Percentiles rank a stretch among this genome's conserved stretches.
These are phyloP conservation scores for Silene vulgaris DNA, from an alignment of 179 eudicot species.

Conservation along the genomic window DNA sequence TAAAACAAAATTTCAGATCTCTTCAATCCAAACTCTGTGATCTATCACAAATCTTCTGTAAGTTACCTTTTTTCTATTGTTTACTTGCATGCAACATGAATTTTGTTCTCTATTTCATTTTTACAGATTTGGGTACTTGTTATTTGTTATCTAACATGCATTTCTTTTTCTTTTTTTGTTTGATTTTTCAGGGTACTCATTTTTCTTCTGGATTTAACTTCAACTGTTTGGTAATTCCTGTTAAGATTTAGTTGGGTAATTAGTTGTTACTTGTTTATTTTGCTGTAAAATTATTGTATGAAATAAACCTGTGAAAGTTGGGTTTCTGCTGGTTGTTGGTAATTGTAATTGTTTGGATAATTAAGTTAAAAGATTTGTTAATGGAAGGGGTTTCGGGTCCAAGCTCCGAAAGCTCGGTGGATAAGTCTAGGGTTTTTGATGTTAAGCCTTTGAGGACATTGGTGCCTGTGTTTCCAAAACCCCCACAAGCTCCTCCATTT, in stretches of 20 bases:
- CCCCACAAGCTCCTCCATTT: conserved; percentile 39
- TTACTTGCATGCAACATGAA: background rate
- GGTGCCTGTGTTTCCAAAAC: conserved; percentile 35
- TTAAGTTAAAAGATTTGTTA: background rate
- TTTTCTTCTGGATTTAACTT: background rate
- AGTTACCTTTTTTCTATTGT: background rate
- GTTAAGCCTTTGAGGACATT: conserved; percentile 36
- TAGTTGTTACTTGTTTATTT: background rate
- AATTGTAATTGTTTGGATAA: conserved; percentile 2
- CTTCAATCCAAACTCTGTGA: background rate
- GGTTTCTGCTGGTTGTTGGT: background rate
- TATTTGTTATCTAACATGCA: conserved; percentile 1
- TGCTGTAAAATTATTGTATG: background rate
- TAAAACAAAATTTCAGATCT: conserved; percentile 17
- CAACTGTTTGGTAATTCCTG: background rate
- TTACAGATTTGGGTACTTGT: background rate
- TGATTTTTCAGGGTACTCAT: conserved; percentile 12
- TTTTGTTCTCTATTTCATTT: background rate
- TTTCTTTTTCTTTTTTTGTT: background rate
- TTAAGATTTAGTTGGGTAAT: background rate
- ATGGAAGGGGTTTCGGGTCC: conserved; percentile 34
- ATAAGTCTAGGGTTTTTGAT: conserved; percentile 36
- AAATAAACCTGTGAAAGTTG: background rate
- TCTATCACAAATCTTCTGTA: background rate
- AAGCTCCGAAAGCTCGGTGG: conserved; percentile 19